Conservation (phyloP, 805 yeast species). For the Saccharomycopsis synnaedendra region DNA sequence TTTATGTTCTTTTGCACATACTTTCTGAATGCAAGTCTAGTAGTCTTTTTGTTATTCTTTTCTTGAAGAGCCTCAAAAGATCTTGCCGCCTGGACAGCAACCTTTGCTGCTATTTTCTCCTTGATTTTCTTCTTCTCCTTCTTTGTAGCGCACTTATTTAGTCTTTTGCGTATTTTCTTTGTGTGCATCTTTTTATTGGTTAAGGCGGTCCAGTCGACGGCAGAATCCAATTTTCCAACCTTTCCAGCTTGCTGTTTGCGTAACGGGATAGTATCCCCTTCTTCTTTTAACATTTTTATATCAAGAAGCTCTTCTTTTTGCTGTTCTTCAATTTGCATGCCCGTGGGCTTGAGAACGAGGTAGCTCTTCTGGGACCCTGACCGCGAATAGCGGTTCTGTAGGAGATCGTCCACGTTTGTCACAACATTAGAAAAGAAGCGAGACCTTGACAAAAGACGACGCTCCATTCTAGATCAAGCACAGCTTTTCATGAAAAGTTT, state of each 20-base stretch:
- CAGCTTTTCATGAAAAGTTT: not conserved
- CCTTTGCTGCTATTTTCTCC: not conserved
- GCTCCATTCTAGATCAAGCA: slow-evolving; percentile 6
- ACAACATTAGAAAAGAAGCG: slow-evolving; percentile 10
- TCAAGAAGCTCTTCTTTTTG: slow-evolving; percentile 1
- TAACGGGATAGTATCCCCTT: not conserved
- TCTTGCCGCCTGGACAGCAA: not conserved
- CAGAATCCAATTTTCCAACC: not conserved
- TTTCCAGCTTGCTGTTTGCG: not conserved
- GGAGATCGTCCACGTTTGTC: slow-evolving; percentile 11
- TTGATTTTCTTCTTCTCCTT: not conserved
- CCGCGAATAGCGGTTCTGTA: slow-evolving; percentile 12
- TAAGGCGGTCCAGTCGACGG: not conserved
- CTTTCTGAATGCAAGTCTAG: slow-evolving; percentile 4
- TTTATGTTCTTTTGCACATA: not conserved
- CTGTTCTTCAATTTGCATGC: not conserved
- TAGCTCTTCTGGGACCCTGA: slow-evolving; percentile 11
- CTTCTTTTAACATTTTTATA: not conserved
- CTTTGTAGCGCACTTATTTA: not conserved
- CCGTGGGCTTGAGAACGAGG: slow-evolving; percentile 13
- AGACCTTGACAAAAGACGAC: slow-evolving; percentile 12
- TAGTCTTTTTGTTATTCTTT: slow-evolving; percentile 1
- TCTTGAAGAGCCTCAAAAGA: not conserved
- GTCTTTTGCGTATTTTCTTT: not conserved
- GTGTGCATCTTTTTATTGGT: not conserved